Percentiles rank a stretch among this genome's conserved stretches.
phyloP scores from a whole-genome alignment of 164 flowering plant genomes.

The Santalum album region DNA sequence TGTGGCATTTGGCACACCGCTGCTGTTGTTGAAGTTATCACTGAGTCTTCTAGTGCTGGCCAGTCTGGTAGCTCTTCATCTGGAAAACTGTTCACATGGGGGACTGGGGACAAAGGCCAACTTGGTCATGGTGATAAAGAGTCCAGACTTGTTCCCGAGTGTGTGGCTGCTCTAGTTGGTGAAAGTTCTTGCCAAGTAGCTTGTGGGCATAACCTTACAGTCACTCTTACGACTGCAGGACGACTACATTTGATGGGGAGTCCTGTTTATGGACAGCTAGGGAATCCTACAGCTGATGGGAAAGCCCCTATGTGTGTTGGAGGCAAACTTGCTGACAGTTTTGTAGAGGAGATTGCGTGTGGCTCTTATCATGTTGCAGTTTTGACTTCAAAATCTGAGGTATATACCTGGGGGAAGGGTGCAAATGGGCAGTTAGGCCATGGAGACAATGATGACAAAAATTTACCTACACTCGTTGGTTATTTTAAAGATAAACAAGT shows the following conservation, averaged over 20 bases:
- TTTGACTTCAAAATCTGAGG: slow-evolving; percentile 21
- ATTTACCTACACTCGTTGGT: slow-evolving; percentile 17
- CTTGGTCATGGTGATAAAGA: slow-evolving; percentile 18
- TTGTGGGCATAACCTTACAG: slow-evolving; percentile 22
- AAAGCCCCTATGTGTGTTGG: slow-evolving; percentile 17
- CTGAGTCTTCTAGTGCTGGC: slow-evolving; percentile 9
- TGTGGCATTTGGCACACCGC: slow-evolving; percentile 30
- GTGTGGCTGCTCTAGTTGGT: slow-evolving; percentile 18
- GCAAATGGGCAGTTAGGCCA: slow-evolving; percentile 27
- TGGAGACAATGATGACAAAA: slow-evolving; percentile 22
- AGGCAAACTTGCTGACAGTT: slow-evolving; percentile 16
- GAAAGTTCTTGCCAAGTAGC: slow-evolving; percentile 16
- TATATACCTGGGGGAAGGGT: slow-evolving; percentile 27
- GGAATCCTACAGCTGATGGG: slow-evolving; percentile 21
- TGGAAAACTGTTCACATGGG: slow-evolving; percentile 24
- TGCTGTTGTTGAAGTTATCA: slow-evolving; percentile 24
- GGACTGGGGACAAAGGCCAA: slow-evolving; percentile 19
- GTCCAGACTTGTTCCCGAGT: slow-evolving; percentile 18
- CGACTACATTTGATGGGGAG: slow-evolving; percentile 32
- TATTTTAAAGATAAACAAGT: slow-evolving; percentile 21
- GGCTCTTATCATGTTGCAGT: slow-evolving; percentile 22
- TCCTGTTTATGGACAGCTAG: slow-evolving; percentile 23
- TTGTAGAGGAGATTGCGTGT: slow-evolving; percentile 20
- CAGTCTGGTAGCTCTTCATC: slow-evolving; percentile 16
- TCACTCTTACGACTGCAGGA: slow-evolving; percentile 22